Conservation (phyloP, 441 rosid species). For the Mallotus japonicus region DNA sequence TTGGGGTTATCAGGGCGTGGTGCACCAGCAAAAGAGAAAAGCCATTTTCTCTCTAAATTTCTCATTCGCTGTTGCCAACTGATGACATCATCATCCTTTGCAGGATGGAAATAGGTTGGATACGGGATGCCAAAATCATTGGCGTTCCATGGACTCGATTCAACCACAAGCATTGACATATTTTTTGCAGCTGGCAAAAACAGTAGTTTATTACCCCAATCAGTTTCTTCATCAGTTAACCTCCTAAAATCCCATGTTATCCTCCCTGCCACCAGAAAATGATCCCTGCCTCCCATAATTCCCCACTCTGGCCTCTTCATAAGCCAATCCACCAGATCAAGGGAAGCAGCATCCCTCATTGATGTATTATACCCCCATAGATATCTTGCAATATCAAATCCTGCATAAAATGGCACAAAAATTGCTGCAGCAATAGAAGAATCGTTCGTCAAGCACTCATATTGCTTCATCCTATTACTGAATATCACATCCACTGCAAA, state of each 20-base stretch:
- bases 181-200: slow-evolving; percentile 89
- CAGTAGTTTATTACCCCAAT: slow-evolving; percentile 96
- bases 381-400: slow-evolving; percentile 87
- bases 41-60: slow-evolving; percentile 86
- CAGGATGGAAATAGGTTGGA: slow-evolving; percentile 95
- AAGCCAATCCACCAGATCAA: slow-evolving; percentile 88
- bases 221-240: slow-evolving; percentile 58
- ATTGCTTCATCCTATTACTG: slow-evolving; percentile 89
- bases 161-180: slow-evolving; percentile 98
- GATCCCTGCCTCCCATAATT: slow-evolving; percentile 88
- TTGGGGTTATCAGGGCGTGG: slow-evolving; percentile 82
- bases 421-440: slow-evolving; percentile 90
- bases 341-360: slow-evolving; percentile 85
- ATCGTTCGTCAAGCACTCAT: slow-evolving; percentile 78
- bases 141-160: slow-evolving; percentile 97
- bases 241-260: slow-evolving; percentile 99
- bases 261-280: slow-evolving; percentile 94
- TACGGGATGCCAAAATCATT: slow-evolving; percentile 95
- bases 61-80: slow-evolving; percentile 92
- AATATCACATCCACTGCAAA: slow-evolving; percentile 93
- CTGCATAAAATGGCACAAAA: slow-evolving; percentile 95
- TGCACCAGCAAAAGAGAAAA: slow-evolving; percentile 96
- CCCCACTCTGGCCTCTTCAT: slow-evolving; percentile 88
- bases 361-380: slow-evolving; percentile 85
- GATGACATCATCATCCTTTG: slow-evolving; percentile 83